Conservation (phyloP, 805 yeast genomes). For the Candida maris region DNA sequence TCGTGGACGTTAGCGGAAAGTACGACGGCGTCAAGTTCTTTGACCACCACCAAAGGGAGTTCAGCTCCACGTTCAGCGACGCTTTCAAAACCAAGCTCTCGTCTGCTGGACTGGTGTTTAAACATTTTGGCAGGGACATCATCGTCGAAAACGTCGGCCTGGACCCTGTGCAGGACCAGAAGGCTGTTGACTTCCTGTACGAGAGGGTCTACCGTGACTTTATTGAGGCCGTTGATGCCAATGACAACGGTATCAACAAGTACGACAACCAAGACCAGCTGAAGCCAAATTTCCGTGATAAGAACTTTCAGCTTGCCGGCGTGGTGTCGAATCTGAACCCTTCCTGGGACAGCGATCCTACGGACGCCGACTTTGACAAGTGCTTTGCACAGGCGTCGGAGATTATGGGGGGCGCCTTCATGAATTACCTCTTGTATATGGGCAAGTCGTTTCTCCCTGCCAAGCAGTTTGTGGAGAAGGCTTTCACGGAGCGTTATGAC, state of each 20-base stretch:
- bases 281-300: conserved; percentile 64
- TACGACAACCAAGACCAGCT: conserved; percentile 50
- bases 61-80: conserved; percentile 65
- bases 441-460: conserved; percentile 94
- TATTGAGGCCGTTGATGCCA: conserved; percentile 90
- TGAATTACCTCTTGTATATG: conserved; percentile 58
- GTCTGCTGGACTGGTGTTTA: conserved; percentile 91
- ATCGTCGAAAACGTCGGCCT: conserved; percentile 50
- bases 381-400: conserved; percentile 68
- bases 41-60: conserved; percentile 97
- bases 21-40: conserved; percentile 83
- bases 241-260: conserved; percentile 87
- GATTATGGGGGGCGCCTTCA: conserved; percentile 81
- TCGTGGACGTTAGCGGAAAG: conserved; percentile 91
- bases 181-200: conserved; percentile 61
- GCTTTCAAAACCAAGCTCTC: conserved; percentile 74
- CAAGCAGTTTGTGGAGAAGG: conserved; percentile 66
- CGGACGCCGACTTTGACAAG: conserved; percentile 62
- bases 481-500: conserved; percentile 57
- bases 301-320: conserved; percentile 72
- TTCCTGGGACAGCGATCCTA: conserved; percentile 68
- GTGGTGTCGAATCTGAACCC: conserved; percentile 82
- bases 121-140: conserved; percentile 75
- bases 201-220: conserved; percentile 80
- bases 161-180: conserved; percentile 30